These are phyloP conservation scores for Xerocomellus dryophilus DNA, from an alignment of 768 basidiomycete genomes.

Conservation along the genomic window DNA sequence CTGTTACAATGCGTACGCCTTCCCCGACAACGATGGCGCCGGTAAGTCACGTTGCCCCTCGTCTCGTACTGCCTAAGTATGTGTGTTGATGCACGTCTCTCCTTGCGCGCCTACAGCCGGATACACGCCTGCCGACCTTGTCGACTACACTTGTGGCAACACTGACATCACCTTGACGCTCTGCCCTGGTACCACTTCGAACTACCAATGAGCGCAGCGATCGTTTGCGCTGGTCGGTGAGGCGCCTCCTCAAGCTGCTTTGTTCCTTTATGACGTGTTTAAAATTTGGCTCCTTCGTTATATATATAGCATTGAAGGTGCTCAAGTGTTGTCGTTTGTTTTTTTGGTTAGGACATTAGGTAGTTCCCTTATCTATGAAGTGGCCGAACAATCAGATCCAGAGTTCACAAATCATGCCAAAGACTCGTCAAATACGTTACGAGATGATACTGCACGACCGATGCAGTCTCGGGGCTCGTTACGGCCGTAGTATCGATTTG, in stretches of 20 bases:
- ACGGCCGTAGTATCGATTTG: too few relatives aligned
- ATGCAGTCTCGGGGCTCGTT: too few relatives aligned
- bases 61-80: not conserved
- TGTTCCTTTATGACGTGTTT: not conserved
- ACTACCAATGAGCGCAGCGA: slow-evolving; percentile 5
- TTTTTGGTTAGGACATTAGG: too few relatives aligned
- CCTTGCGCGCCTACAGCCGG: slow-evolving; percentile 13
- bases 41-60: slow-evolving; percentile 9
- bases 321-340: too few relatives aligned
- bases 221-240: not conserved
- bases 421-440: too few relatives aligned
- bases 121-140: slow-evolving; percentile 28
- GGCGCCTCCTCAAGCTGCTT: not conserved
- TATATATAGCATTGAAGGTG: too few relatives aligned
- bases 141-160: slow-evolving; percentile 29
- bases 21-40: slow-evolving; percentile 34
- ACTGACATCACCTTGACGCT: slow-evolving; percentile 29
- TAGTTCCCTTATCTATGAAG: too few relatives aligned
- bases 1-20: slow-evolving; percentile 33
- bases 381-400: too few relatives aligned
- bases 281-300: not conserved
- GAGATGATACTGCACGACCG: too few relatives aligned
- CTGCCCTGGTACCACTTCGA: slow-evolving; percentile 26
- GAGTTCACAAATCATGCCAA: too few relatives aligned
- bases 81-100: not conserved